Base-by-base conservation (phyloP, 345 rosid species). In the Lepidium didymum region DNA sequence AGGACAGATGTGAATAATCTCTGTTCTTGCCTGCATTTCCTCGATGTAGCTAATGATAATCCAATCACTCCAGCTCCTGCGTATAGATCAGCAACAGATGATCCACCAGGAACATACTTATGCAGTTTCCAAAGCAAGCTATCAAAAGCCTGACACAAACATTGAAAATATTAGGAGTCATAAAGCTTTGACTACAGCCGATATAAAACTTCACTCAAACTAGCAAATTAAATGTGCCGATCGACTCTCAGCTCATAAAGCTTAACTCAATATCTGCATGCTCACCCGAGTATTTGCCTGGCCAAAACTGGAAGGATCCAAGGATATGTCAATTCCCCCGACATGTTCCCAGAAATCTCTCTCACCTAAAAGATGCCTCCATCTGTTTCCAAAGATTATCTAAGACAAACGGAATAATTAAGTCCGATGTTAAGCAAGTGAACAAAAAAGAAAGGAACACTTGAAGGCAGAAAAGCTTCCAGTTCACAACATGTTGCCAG, bases 31-130 rank as follows among this genome's bases (percentile, higher is more conserved):
- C 91, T 85, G 96, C 97, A 93, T 74, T 87, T 90, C 75, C 86
- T 84, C 29, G 84, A 77, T 36, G 90, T 87, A 67, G 94, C 97
- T 78, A 93, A 76, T 27, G 98, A 93, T 70, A 90, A 61, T 70
- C 98, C 97, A 76, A 93, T 93, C 53, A 84, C 92, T 50, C 98
- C 97, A 64, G 96, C 96, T 84, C 98, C 98, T 71, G 97, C 96
- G 76, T 90, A 93, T 62, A 93, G 81, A 80, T 93, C 98, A 74
- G 91, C 81, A 74, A 93, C 94, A 73, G 96, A 81, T 78, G 98
- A 84, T 80, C 94, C 94, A 66, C 68, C 53, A 68, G 94, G 89
- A 18, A 90, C 97, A 78, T 83, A 82, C 77, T 90, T 88, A 52
- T 93, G 97, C 68, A 93, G 79, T 85, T 88, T 88, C 80, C 82